Evolutionary conservation across 139 green algal genomes (phyloP).

Genomic region (Tetraselmis striata): DNA sequence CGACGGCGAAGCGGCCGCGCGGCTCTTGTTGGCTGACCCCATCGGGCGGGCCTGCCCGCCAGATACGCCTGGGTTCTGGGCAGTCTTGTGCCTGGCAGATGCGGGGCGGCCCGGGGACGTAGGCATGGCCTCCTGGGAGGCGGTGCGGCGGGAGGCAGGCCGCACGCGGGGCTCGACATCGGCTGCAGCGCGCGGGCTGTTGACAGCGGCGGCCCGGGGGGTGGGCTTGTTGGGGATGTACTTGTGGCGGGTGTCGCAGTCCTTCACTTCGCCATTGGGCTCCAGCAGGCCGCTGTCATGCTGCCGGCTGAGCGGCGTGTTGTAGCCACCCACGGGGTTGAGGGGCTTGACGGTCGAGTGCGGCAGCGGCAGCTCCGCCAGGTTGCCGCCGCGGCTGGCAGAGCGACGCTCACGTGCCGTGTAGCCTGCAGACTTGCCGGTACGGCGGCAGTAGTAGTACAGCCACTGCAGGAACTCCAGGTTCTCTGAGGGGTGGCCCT

Average conservation of each 20-base stretch:
- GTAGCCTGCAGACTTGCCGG: not conserved
- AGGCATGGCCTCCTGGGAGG: not conserved
- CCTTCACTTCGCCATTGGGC: not conserved
- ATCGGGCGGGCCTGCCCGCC: not conserved
- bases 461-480: slow-evolving; percentile 54
- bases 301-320: not conserved
- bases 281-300: not conserved
- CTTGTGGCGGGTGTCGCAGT: not conserved
- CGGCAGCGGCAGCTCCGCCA: not conserved
- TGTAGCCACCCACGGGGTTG: not conserved
- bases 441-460: slow-evolving; percentile 12
- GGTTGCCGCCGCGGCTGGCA: not conserved
- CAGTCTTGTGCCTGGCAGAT: no score
- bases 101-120: no score
- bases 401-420: not conserved
- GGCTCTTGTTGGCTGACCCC: not conserved
- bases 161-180: not conserved
- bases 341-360: not conserved
- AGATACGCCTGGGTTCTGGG: no score
- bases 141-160: not conserved
- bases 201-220: no score
- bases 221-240: not conserved
- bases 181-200: not conserved
- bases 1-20: no score
- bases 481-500: slow-evolving; percentile 23